Conservation (phyloP, 176 grass and related monocot species). For the Aegilops umbellulata region DNA sequence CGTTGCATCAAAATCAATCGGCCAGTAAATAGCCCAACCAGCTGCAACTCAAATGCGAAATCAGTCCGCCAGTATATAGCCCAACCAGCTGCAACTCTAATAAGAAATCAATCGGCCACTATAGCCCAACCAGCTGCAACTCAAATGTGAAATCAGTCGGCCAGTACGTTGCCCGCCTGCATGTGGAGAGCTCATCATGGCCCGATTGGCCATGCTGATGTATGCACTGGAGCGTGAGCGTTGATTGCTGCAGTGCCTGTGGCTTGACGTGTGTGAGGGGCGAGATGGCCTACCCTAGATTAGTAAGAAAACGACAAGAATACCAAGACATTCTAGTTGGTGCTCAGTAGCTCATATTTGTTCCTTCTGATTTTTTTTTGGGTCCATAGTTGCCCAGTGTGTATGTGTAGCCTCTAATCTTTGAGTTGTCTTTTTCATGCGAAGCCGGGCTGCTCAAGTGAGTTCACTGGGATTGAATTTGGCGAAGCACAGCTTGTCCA, state of each 20-base stretch:
- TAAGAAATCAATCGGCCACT: not conserved
- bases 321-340: not conserved
- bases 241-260: not conserved
- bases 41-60: not conserved
- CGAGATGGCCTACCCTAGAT: not conserved
- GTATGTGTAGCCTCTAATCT: constrained; percentile 32
- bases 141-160: not conserved
- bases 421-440: constrained; percentile 46
- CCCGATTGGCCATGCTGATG: not conserved
- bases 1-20: not conserved
- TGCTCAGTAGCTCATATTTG: not conserved
- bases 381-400: constrained; percentile 1
- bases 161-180: not conserved
- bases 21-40: not conserved
- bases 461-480: constrained; percentile 81
- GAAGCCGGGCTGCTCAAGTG: constrained; percentile 91
- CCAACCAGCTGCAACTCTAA: not conserved
- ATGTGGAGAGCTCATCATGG: not conserved
- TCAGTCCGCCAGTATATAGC: not conserved
- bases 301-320: not conserved
- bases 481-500: constrained; percentile 93
- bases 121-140: not conserved
- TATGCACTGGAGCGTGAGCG: not conserved
- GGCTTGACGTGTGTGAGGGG: not conserved
- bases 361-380: not conserved